Conservation (phyloP, 345 rosid genomes). For the Hypericum androsaemum region DNA sequence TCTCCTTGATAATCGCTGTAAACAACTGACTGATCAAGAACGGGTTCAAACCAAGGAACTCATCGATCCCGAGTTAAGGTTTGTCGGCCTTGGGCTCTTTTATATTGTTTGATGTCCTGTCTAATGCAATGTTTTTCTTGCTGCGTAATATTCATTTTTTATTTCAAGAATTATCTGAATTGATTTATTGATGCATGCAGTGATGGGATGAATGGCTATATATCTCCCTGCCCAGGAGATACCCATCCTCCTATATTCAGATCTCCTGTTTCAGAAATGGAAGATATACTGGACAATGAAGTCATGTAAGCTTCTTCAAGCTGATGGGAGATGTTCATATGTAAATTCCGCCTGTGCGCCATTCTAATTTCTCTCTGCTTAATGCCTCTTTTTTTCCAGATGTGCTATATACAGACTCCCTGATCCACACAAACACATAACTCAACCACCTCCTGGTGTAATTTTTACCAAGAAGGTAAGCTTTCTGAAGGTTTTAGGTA, state of each 20-base stretch:
- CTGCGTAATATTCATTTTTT: neutral
- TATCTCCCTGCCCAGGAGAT: conserved; percentile 71
- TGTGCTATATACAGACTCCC: conserved; percentile 81
- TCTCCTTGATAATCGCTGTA: conserved; percentile 53
- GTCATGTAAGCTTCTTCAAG: conserved; percentile 54
- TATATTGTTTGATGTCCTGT: neutral
- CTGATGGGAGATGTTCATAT: neutral
- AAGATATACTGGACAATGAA: conserved; percentile 76
- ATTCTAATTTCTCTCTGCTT: neutral
- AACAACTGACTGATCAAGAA: conserved; percentile 36
- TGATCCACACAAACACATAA: conserved; percentile 49
- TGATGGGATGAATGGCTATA: conserved; percentile 91
- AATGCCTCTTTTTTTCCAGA: conserved; percentile 30
- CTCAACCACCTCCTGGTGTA: conserved; percentile 54
- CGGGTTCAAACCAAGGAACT: conserved; percentile 37
- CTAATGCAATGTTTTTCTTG: neutral
- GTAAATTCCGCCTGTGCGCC: conserved; percentile 7
- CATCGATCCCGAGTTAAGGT: conserved; percentile 68
- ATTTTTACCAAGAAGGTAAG: conserved; percentile 53
- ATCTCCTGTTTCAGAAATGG: conserved; percentile 73
- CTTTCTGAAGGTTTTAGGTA: no score
- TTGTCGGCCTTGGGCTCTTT: conserved; percentile 16
- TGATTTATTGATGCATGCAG: conserved; percentile 50
- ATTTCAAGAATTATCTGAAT: conserved; percentile 26
- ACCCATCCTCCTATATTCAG: conserved; percentile 61